Conservation (phyloP, 192 early-diverging fungal species). For the Martensiomyces pterosporus region DNA sequence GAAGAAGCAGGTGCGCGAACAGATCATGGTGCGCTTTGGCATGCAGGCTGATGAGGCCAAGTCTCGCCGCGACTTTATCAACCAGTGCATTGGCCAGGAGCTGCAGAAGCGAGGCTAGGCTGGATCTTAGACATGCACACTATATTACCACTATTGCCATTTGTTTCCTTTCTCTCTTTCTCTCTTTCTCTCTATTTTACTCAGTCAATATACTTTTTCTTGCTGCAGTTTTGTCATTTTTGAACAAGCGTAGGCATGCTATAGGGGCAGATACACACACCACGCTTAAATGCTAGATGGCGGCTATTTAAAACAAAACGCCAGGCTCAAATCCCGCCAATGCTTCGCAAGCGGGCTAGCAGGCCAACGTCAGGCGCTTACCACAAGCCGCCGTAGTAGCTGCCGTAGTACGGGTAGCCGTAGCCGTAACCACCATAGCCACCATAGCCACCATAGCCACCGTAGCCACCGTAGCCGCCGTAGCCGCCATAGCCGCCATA, state of each 20-base stretch:
- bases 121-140: conserved; percentile 1
- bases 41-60: conserved; percentile 67
- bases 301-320: no score
- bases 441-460: conserved; percentile 10
- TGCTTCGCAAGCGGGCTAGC: no score
- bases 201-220: background rate
- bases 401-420: conserved; percentile 2
- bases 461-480: conserved; percentile 21
- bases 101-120: conserved; percentile 28
- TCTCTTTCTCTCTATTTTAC: conserved; percentile 1
- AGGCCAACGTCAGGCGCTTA: no score
- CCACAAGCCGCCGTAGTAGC: conserved; percentile 12
- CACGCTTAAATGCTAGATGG: no score
- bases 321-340: no score
- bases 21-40: conserved; percentile 73
- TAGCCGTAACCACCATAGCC: conserved; percentile 21
- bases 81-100: conserved; percentile 67
- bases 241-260: no score
- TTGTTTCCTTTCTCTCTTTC: conserved; percentile 2
- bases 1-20: conserved; percentile 97
- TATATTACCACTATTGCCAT: no score
- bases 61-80: conserved; percentile 80
- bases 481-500: conserved; percentile 26
- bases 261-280: no score
- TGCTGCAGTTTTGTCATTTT: background rate